These are phyloP conservation scores for Flaveria ramosissima DNA, from an alignment of 129 eudicot species.

Conservation along the genomic window DNA sequence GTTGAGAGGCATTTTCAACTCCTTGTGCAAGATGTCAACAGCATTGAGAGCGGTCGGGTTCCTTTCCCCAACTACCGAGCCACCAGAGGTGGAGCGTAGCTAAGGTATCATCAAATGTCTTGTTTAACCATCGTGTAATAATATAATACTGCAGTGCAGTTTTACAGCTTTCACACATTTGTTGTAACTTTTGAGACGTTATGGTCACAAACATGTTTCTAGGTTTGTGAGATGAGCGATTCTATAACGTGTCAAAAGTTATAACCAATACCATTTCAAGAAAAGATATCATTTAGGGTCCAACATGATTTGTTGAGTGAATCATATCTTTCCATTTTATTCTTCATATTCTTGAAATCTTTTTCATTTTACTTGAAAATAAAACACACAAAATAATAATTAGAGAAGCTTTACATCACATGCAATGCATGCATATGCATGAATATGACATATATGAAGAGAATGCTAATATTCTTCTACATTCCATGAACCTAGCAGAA, in stretches of 20 bases:
- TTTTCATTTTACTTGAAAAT: background rate
- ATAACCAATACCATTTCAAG: background rate
- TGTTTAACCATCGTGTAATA: background rate
- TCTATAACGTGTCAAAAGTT: background rate
- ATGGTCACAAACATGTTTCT: background rate
- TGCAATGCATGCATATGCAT: slow-evolving; percentile 17
- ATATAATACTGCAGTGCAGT: background rate
- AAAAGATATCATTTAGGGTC: background rate
- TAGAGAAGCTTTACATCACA: background rate
- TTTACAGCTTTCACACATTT: background rate
- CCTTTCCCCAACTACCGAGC: slow-evolving; percentile 54
- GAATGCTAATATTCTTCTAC: slow-evolving; percentile 14
- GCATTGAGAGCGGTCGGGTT: slow-evolving; percentile 57
- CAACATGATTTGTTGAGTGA: background rate
- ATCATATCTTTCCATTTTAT: background rate
- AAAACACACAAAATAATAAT: background rate
- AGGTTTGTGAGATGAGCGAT: background rate
- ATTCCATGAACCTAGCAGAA: slow-evolving; percentile 32
- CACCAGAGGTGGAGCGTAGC: slow-evolving; percentile 24
- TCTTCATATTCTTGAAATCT: background rate
- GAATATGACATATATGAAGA: slow-evolving; percentile 3
- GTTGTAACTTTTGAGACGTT: background rate
- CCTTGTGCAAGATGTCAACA: slow-evolving; percentile 54
- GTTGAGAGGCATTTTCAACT: slow-evolving; percentile 59
- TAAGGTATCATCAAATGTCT: slow-evolving; percentile 26